phyloP scores from a whole-genome alignment of 768 basidiomycete species.

The Termitomyces sp. region DNA sequence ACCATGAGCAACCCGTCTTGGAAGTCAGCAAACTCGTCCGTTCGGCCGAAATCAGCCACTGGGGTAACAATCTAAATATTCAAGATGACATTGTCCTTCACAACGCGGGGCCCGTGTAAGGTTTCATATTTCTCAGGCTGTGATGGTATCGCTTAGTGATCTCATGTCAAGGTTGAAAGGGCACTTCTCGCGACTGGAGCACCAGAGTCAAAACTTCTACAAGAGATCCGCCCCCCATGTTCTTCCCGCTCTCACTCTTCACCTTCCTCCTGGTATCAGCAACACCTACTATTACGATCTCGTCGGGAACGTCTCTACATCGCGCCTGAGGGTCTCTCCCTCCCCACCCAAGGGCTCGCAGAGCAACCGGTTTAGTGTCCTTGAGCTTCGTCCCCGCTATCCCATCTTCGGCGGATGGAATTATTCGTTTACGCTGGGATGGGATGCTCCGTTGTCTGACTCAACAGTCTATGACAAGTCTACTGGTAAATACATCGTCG shows the following conservation, averaged over 20 bases:
- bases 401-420: conserved; percentile 97
- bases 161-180: conserved; percentile 71
- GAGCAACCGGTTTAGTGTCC: conserved; percentile 51
- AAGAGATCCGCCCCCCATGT: conserved; percentile 64
- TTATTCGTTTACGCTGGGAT: conserved; percentile 91
- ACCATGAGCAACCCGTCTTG: conserved; percentile 75
- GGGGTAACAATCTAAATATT: conserved; percentile 93
- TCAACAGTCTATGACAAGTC: conserved; percentile 59
- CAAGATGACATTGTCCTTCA: conserved; percentile 82
- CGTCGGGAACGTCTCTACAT: conserved; percentile 96
- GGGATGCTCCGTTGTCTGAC: conserved; percentile 82
- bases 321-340: conserved; percentile 68
- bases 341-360: conserved; percentile 54
- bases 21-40: conserved; percentile 72
- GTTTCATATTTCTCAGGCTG: conserved; percentile 10
- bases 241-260: conserved; percentile 66
- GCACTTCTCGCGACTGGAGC: conserved; percentile 88
- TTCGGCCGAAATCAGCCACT: conserved; percentile 89
- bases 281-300: conserved; percentile 87
- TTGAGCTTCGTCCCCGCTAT: conserved; percentile 87
- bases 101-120: conserved; percentile 89
- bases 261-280: conserved; percentile 78
- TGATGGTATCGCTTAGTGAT: background rate
- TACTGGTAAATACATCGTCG: conserved; percentile 64
- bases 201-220: conserved; percentile 74